Evolutionary conservation across 768 basidiomycete species (phyloP).

Genomic region (Mycena galericulata): DNA sequence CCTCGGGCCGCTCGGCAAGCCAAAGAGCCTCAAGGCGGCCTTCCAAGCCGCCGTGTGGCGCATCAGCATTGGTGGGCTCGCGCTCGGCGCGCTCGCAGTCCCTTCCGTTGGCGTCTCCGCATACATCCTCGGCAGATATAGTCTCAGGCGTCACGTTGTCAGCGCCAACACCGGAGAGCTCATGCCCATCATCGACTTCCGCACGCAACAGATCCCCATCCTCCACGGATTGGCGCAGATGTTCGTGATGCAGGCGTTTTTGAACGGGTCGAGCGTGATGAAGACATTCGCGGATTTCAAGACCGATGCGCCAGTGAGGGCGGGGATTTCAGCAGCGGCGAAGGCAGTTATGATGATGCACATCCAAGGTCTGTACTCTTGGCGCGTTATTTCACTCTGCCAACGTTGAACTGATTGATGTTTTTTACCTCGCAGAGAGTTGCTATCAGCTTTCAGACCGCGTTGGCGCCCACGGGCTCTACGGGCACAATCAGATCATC

Average conservation of each 20-base stretch:
- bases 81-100: neutral
- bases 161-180: neutral
- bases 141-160: neutral
- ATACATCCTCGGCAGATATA: neutral
- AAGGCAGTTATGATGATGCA: constrained; percentile 13
- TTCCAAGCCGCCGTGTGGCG: neutral
- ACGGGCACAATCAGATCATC: constrained; percentile 9
- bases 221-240: constrained; percentile 1
- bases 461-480: neutral
- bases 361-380: constrained; percentile 11
- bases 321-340: constrained; percentile 6
- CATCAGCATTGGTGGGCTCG: constrained; percentile 1
- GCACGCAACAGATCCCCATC: constrained; percentile 7
- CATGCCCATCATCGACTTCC: constrained; percentile 4
- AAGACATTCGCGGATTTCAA: neutral
- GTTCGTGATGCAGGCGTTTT: constrained; percentile 18
- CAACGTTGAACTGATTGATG: neutral
- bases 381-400: neutral
- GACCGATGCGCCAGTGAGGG: neutral
- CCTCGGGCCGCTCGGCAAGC: neutral
- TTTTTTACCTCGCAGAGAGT: neutral
- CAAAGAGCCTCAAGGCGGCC: neutral
- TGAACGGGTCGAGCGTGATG: neutral
- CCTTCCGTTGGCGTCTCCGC: neutral
- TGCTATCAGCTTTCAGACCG: neutral